These are phyloP conservation scores for Pachysandra terminalis DNA, from an alignment of 164 flowering plant genomes.

Conservation along the genomic window DNA sequence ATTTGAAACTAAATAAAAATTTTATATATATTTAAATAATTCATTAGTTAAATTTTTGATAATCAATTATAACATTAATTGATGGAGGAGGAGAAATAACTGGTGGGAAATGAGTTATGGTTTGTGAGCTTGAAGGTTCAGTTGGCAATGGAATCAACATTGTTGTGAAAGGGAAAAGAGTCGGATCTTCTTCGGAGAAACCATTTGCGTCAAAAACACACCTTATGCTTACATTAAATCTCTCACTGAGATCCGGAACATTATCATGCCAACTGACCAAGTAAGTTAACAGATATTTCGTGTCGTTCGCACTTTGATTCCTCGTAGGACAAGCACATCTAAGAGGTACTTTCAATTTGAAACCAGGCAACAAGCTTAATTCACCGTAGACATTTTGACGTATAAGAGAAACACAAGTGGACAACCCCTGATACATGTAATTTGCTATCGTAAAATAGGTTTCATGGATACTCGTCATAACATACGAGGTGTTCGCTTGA, in stretches of 20 bases:
- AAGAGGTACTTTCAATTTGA: constrained; percentile 41
- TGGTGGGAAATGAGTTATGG: no score
- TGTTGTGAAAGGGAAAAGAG: constrained; percentile 29
- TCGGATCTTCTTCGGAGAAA: constrained; percentile 15
- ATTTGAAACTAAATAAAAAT: no score
- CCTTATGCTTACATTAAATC: constrained; percentile 25
- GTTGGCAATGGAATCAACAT: constrained; percentile 31
- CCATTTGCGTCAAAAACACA: constrained; percentile 32
- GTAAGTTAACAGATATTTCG: constrained; percentile 47
- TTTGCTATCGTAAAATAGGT: constrained; percentile 38
- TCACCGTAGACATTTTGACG: constrained; percentile 20
- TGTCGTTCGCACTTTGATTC: constrained; percentile 40
- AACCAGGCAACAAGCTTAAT: constrained; percentile 18
- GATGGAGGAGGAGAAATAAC: constrained; percentile 19
- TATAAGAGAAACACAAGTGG: constrained; percentile 40
- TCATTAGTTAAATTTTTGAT: constrained; percentile 15
- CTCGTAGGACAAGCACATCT: constrained; percentile 69
- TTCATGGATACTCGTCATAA: constrained; percentile 1
- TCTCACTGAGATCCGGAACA: constrained; percentile 18
- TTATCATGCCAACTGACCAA: constrained; percentile 19
- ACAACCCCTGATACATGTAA: constrained; percentile 37
- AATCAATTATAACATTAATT: not conserved
- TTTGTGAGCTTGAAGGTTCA: constrained; percentile 40
- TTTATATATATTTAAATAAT: constrained; percentile 25
- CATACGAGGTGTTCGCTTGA: constrained; percentile 38